Conservation (phyloP, 345 rosid genomes). For the Toxicodendron radicans region DNA sequence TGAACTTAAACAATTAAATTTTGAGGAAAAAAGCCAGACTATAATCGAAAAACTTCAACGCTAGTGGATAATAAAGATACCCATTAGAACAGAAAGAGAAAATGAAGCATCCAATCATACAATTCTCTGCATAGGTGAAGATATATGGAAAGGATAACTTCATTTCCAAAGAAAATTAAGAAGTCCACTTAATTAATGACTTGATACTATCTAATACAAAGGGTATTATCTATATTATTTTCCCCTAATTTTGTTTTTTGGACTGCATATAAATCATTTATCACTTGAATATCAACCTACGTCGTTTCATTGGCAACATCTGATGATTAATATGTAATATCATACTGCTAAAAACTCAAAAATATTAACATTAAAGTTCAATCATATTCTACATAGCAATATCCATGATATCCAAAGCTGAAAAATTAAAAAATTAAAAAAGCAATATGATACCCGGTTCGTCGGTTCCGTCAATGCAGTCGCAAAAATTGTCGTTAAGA, state of each 20-base stretch:
- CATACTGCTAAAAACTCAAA: background rate
- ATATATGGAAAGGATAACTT: background rate
- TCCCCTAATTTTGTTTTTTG: too few species aligned
- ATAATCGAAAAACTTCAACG: too few species aligned
- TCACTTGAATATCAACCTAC: too few species aligned
- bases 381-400: background rate
- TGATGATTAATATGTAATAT: background rate
- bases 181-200: background rate
- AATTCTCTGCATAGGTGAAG: background rate
- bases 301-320: too few species aligned
- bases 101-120: background rate
- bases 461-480: constrained; percentile 91
- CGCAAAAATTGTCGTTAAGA: constrained; percentile 91
- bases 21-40: too few species aligned
- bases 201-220: background rate
- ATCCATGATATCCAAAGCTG: background rate
- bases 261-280: too few species aligned
- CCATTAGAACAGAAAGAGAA: too few species aligned
- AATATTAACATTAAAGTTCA: background rate
- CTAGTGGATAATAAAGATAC: too few species aligned
- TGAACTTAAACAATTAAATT: background rate
- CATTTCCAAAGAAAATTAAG: background rate
- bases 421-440: background rate
- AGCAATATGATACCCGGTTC: constrained; percentile 69
- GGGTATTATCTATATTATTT: background rate